Conservation (phyloP, 2,329 filamentous ascomycete genomes). For the Aureobasidium leucospermi region DNA sequence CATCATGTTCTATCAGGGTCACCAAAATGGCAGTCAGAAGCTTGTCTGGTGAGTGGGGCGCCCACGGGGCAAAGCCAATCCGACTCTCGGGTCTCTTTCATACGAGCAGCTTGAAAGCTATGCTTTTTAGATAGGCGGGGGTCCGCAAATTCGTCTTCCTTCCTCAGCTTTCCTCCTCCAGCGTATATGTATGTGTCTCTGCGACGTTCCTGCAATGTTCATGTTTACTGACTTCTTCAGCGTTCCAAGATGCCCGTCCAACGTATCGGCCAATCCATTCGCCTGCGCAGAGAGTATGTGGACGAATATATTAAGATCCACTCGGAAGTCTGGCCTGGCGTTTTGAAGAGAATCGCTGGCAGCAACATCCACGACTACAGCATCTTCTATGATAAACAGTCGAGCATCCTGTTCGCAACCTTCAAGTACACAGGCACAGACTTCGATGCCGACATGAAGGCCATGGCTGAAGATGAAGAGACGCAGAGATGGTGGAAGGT, state of each 20-base stretch:
- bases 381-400: conserved; percentile 59
- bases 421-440: conserved; percentile 75
- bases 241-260: background rate
- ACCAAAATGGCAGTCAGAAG: background rate
- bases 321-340: conserved; percentile 68
- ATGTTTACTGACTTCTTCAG: background rate
- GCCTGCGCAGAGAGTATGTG: conserved; percentile 59
- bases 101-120: conserved; percentile 10
- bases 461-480: conserved; percentile 64
- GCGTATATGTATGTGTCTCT: conserved; percentile 2
- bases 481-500: conserved; percentile 75
- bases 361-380: conserved; percentile 72
- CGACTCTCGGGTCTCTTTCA: conserved; percentile 10
- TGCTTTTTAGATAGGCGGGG: conserved; percentile 10
- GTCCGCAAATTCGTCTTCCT: background rate
- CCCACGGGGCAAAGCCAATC: conserved; percentile 9
- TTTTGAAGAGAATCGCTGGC: conserved; percentile 66
- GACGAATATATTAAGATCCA: conserved; percentile 68
- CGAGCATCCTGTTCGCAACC: conserved; percentile 61
- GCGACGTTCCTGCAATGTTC: background rate
- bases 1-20: too few species aligned
- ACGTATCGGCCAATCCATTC: conserved; percentile 65
- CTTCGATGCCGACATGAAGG: conserved; percentile 67
- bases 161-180: background rate
- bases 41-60: conserved; percentile 8